Evolutionary conservation across 2,329 filamentous ascomycete species (phyloP), one percentile per base, ranked within the genome.

Genomic region (Keithomyces neogunnii): DNA sequence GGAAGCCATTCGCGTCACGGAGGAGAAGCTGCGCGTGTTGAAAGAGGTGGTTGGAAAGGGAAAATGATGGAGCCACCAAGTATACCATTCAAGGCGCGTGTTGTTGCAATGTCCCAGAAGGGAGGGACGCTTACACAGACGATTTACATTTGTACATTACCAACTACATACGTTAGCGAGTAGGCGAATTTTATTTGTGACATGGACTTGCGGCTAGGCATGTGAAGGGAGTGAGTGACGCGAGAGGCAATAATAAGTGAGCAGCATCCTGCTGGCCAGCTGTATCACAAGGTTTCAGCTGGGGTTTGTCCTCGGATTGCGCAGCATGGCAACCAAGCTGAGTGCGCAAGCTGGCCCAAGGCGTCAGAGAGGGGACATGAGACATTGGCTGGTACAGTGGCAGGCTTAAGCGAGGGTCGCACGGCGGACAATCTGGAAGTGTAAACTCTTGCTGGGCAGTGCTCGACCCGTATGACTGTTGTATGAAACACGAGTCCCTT

Each of bases 1-100:
- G 56, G 82, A 95, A 71, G 88, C 89, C 26, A 92, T 96, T 54
- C 75, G 80, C 50, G 81, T 95, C 32, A 96, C 92, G 3, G 89
- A 96, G 65, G 86, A 96, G 72, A 86, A 88, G 62, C 71, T 99
- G 33, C 77, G 80, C 51, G 80, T 86, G 42, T 70, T 99, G 55
- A 91, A 91, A 67, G 77, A 80, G 42, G 86, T 89, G 32, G 78
- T 80, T 55, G 77, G 75, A 63, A 82, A 76, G 63, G 78, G 50
- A 35, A 73, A 46, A 31, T 8, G 26, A 33, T 4, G 48, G 35
- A 48, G 42, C 42, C 13, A 45, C 10, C 26, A 26, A 38, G 19
- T 42, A 28, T 38, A 48, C 10, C 51, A 53, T 33, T 19, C 19
- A 19, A 19, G 19, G 19, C 19, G 26, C 32, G 8, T 19, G 28